Evolutionary conservation across 2,329 filamentous ascomycete species (phyloP).

Genomic region (Didymella segeticola): DNA sequence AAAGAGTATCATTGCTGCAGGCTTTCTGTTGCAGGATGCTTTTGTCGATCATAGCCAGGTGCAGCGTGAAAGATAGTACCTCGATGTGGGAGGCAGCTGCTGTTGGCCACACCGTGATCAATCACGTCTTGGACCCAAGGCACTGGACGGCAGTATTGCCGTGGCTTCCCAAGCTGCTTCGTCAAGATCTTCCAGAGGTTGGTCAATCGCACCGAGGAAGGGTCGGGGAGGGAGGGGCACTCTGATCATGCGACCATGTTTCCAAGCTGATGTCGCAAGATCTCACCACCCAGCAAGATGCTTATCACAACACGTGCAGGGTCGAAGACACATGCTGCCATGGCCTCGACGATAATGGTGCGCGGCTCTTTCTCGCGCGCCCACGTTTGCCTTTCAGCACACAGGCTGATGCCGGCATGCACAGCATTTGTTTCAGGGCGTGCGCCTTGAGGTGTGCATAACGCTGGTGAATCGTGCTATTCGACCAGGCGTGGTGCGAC

Average conservation of each 20-base stretch:
- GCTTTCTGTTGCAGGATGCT: slow-evolving; percentile 1
- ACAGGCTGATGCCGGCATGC: slow-evolving; percentile 27
- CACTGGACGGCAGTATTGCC: slow-evolving; percentile 18
- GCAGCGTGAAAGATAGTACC: slow-evolving; percentile 20
- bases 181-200: slow-evolving; percentile 30
- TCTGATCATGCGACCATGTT: slow-evolving; percentile 36
- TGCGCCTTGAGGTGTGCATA: slow-evolving; percentile 41
- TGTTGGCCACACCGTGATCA: slow-evolving; percentile 14
- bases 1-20: slow-evolving; percentile 1
- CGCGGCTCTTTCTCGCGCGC: slow-evolving; percentile 8
- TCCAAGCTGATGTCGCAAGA: slow-evolving; percentile 18
- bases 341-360: slow-evolving; percentile 1
- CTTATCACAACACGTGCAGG: slow-evolving; percentile 23
- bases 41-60: slow-evolving; percentile 12
- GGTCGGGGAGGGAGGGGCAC: slow-evolving; percentile 31
- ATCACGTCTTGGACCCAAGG: slow-evolving; percentile 16
- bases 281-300: slow-evolving; percentile 21
- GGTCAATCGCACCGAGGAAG: slow-evolving; percentile 23
- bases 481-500: slow-evolving; percentile 34
- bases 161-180: slow-evolving; percentile 25
- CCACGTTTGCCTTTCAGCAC: neutral
- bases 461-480: slow-evolving; percentile 38
- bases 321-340: slow-evolving; percentile 14
- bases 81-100: slow-evolving; percentile 9
- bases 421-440: slow-evolving; percentile 38